Evolutionary conservation across 169 alveolate genomes (phyloP).

Genomic region (Babesia bovis): DNA sequence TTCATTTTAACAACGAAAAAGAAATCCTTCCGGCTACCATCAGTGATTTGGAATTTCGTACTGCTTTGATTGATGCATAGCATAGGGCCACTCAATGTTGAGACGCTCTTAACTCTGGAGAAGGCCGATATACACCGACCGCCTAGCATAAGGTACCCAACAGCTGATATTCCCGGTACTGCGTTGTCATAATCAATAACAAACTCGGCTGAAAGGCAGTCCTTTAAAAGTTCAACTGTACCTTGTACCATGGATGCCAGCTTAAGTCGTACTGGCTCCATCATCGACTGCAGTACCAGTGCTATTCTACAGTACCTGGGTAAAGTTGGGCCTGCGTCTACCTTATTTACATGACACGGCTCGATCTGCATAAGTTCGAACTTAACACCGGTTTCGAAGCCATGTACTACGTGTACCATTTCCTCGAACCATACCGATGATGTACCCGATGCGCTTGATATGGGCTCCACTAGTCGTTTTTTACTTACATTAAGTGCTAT

Average conservation of each 20-base stretch:
- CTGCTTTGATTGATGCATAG: slow-evolving; percentile 10
- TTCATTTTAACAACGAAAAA: neutral
- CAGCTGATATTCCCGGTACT: neutral
- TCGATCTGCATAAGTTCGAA: slow-evolving; percentile 20
- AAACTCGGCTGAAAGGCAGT: slow-evolving; percentile 15
- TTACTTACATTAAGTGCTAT: slow-evolving; percentile 18
- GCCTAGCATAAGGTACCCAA: neutral
- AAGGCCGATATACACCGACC: slow-evolving; percentile 23
- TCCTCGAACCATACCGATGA: slow-evolving; percentile 37
- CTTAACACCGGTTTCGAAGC: slow-evolving; percentile 27
- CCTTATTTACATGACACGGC: neutral
- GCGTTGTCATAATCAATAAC: slow-evolving; percentile 11
- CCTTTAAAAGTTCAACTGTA: neutral
- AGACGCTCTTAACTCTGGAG: neutral
- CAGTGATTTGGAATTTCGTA: neutral
- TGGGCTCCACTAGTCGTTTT: slow-evolving; percentile 16
- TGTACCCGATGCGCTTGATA: neutral
- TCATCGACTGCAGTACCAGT: neutral
- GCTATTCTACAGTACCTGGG: slow-evolving; percentile 23
- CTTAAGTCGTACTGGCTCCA: slow-evolving; percentile 1
- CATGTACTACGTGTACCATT: slow-evolving; percentile 27
- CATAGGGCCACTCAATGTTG: neutral
- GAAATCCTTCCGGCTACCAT: slow-evolving; percentile 16
- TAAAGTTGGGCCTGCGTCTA: slow-evolving; percentile 3
- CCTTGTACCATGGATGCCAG: neutral